Evolutionary conservation across 164 flowering plant species (phyloP), one percentile per base, ranked within the genome.

Genomic region (Cinnamomum chago): DNA sequence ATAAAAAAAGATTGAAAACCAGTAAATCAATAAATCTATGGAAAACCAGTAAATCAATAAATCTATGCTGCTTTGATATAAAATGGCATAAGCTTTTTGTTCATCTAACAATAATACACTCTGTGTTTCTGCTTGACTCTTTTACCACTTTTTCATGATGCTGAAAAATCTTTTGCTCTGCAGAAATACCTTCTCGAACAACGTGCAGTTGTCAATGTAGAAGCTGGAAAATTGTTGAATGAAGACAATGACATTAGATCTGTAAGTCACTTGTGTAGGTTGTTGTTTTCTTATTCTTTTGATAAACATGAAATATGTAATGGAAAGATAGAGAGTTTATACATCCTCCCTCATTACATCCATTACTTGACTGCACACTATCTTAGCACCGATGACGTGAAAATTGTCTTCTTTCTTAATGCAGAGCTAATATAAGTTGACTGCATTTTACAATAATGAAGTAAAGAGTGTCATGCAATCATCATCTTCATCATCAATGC

Each of bases 101-200:
- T 25, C 17, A 23, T 30, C 47, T 5, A 28, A 15, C 33, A 30
- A 67, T 24, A 67, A 30, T 67, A 33, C 24, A 22, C 30, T 24
- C 30, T 24, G 67, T 64, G 40, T 68, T 35, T 40, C 50, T 67
- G 68, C 67, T 69, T 47, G 27, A 1, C 5, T 70, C 2, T 17
- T 13, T 69, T 25, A 3, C 11, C 65, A 68, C 64, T 13, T 72
- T 15, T 12, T 0, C 50, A n/a, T 30, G 64, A 35, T 58, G 51
- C 27, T 62, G 17, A 50, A 70, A 25, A 70, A 55, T 35, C 22
- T 60, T 67, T 18, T 66, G 3, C 76, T 68, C 76, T 83, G 75
- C 65, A 95, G 98, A 91, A 85, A 72, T 95, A 92, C 79, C 97
- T 95, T 79, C 92, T 95, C 72, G 98, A 95, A 82, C 88, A 93